Evolutionary conservation across 768 basidiomycete species (phyloP), one percentile per base, ranked within the genome.

Genomic region (Tricholoma matsutake): DNA sequence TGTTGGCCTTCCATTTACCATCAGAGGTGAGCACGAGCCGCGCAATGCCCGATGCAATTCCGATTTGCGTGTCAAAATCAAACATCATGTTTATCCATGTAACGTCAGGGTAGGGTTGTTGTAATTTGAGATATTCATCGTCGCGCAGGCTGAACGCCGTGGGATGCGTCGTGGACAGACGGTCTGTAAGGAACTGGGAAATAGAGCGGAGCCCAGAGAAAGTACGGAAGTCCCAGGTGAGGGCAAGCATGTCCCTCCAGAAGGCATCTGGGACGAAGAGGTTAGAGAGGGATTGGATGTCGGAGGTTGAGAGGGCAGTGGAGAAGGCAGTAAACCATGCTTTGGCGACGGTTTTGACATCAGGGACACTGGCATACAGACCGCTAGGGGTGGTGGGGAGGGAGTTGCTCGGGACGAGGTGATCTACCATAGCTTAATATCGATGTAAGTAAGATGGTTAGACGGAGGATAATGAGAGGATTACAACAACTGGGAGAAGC

Each of bases 11-110:
- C 86, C 86, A 88, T 28, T 70, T 71, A 1, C 72, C 69, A 11
- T 69, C 69, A 3, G 75, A 65, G 6, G 76, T 73, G 0, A 81
- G 84, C 1, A 85, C 79, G n/a, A 87, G 69, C n/a, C 83, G 79
- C 22, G 72, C 72, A 54, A 87, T 68, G 6, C 81, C 83, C 3
- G 74, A 75, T 0, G 76, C 81, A 1, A 70, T 63, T 0, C 82
- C 85, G 4, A 78, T 70, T 5, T 64, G 77, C 11, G 76, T 79
- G n/a, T 75, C 73, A 61, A 86, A 87, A 4, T 71, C 72, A 65
- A 87, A 84, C 58, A 82, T 69, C 31, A 79, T 71, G 31, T 81
- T 79, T 41, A 90, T 70, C 82, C 86, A 89, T 0, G 76, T 78
- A 5, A 90, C 59, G 64, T 83, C 86, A 0, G 83, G 77, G 59